Base-by-base conservation (phyloP, 2,329 filamentous ascomycete species). In the Cladobotryum mycophilum region DNA sequence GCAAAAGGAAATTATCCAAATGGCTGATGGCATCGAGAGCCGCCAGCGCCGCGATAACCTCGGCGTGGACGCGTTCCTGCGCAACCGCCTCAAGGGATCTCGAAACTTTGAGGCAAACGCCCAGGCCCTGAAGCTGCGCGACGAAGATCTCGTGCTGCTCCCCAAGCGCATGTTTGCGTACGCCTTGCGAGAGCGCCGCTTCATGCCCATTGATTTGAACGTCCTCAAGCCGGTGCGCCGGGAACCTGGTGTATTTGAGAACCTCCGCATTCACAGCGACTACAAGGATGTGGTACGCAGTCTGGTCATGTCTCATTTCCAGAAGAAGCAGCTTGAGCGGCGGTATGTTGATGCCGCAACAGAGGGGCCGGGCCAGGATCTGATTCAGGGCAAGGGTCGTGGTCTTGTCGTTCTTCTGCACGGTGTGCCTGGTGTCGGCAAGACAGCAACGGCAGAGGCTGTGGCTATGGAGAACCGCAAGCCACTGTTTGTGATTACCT, bases 401-500 rank as follows among this genome's bases (percentile, higher is more conserved):
- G 73, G 74, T 5, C 58, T 76, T 0, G 65, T 75, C 2, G 63
- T 76, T 0, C 58, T 77, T 0, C 61, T 77, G 0, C 73, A 76
- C 51, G 74, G 75, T 22, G 67, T 71, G 0, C 74, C 74, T 0
- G 74, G 74, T 22, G 72, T 76, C 0, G 74, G 74, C 4, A 77
- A 77, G 63, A 77, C 75, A 0, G 67, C 70, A 0, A 76, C 75
- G 0, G 74, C 74, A 1, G 67, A 74, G 53, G 69, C 68, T 1
- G 64, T 72, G 1, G 70, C 71, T 1, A 66, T 67, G 62, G 65
- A 66, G 48, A 68, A 70, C 55, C 56, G 61, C 38, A 72, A 71
- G 59, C 75, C 74, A 0, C 60, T 77, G 2, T 76, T 76, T 41
- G 65, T 68, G 7, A 74, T 79, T 47, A 78, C 75, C 0, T 76